A percentile compares a stretch with the other conserved stretches of the same genome.
These are phyloP conservation scores for Monilinia vaccinii-corymbosi DNA, from an alignment of 2,329 filamentous ascomycete genomes.

Conservation along the genomic window DNA sequence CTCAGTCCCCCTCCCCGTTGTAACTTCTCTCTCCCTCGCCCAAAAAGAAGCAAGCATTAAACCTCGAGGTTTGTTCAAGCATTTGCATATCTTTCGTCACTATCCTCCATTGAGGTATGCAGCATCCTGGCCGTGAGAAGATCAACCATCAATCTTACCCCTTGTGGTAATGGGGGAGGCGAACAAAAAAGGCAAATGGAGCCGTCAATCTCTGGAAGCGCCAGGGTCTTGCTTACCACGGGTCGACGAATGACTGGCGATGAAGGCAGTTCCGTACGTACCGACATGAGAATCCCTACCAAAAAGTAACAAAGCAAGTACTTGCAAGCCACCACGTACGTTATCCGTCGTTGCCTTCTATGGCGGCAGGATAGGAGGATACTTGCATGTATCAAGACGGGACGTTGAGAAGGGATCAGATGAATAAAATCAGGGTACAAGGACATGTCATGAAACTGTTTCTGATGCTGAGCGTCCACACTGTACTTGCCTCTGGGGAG, in stretches of 20 bases:
- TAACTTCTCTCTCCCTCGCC: too few relatives aligned
- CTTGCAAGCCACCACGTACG: background rate
- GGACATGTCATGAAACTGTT: background rate
- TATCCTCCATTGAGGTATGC: background rate
- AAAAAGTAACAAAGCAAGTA: too few relatives aligned
- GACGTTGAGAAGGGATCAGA: conserved; percentile 4
- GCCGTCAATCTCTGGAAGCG: conserved; percentile 1
- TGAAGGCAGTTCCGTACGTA: background rate
- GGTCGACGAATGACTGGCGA: background rate
- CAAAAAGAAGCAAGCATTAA: background rate
- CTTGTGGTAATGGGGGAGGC: background rate
- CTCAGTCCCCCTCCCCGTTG: background rate
- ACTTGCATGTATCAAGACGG: too few relatives aligned
- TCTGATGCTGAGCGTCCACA: background rate
- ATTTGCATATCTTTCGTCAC: background rate
- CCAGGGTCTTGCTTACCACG: background rate
- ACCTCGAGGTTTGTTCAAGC: background rate
- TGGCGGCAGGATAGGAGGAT: background rate
- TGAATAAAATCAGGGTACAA: background rate
- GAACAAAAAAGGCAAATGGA: background rate
- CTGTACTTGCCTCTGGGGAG: background rate
- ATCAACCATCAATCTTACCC: background rate
- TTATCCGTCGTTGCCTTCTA: background rate
- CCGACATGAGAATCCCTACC: background rate
- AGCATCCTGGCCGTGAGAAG: background rate